Conservation (phyloP, 129 eudicot genomes). For the Ambrosia trifida region DNA sequence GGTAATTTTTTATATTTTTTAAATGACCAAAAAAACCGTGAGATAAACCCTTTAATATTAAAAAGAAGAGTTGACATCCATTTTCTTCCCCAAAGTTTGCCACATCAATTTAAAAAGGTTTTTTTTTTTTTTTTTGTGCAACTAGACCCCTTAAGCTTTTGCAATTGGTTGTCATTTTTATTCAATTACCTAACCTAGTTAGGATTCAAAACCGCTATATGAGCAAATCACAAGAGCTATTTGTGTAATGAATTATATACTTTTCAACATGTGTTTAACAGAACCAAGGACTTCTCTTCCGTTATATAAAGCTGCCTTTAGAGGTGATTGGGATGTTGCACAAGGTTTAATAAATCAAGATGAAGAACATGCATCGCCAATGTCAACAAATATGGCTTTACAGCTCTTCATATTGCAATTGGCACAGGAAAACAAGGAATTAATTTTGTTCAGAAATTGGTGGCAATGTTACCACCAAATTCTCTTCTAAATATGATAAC, state of each 20-base stretch:
- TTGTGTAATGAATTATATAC: neutral
- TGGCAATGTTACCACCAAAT: slow-evolving; percentile 28
- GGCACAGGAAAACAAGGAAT: slow-evolving; percentile 41
- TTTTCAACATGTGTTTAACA: slow-evolving; percentile 24
- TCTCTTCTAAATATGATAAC: slow-evolving; percentile 32
- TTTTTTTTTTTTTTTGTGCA: too few species aligned
- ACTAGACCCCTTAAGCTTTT: too few species aligned
- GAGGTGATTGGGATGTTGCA: slow-evolving; percentile 46
- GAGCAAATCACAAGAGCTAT: neutral
- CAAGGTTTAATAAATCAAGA: slow-evolving; percentile 26
- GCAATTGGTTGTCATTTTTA: too few species aligned
- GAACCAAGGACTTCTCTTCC: slow-evolving; percentile 35
- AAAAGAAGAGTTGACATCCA: too few species aligned
- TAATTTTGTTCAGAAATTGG: slow-evolving; percentile 38
- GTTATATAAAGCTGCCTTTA: slow-evolving; percentile 45
- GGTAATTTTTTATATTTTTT: too few species aligned
- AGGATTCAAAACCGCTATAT: too few species aligned
- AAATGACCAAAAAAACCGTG: too few species aligned
- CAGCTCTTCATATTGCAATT: slow-evolving; percentile 43
- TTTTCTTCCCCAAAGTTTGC: too few species aligned
- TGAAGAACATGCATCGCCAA: slow-evolving; percentile 32
- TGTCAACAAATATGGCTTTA: slow-evolving; percentile 28
- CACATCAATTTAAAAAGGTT: too few species aligned
- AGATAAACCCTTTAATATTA: too few species aligned
- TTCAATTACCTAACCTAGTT: too few species aligned